Evolutionary conservation across 805 yeast species (phyloP), one percentile per base, ranked within the genome.

Genomic region (Kodamaea neixiangensis): DNA sequence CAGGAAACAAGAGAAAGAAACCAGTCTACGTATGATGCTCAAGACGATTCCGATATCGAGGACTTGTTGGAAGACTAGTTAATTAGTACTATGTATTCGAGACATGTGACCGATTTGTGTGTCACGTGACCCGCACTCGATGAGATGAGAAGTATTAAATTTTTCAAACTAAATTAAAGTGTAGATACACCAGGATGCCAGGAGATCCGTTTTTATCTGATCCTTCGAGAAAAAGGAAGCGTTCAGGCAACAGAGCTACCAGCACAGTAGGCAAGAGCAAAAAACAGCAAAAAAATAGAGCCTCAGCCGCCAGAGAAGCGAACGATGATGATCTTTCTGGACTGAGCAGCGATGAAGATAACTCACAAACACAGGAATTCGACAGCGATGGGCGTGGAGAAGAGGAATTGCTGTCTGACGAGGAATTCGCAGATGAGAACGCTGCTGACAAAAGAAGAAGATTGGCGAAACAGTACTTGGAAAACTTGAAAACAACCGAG

Each of bases 361-460:
- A 42, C 21, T 37, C 41, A 2, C 41, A 37, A 39, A 31, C 43
- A 73, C 71, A 44, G 10, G 62, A 66, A 1, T 58, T 55, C 22
- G 68, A 61, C 10, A 48, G 57, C 20, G 67, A 65, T 15, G 63
- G 47, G 4, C 75, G 68, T 18, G 79, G 73, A 37, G 75, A 71
- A n/a, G 66, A 64, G 9, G 69, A 63, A 31, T 54, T 79, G 18
- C 81, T 79, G 13, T 83, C 87, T 11, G 93, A 86, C 29, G 94
- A 85, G 57, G 96, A 86, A 58, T 82, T 83, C 56, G 82, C 74
- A 13, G 78, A 76, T 14, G 98, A 93, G 68, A 81, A 82, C 44
- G 96, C 92, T 7, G 96, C 97, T 0, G 99, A 94, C 63, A 91
- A 89, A 69, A 82, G 99, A 69, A 82, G 99, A 70, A 77, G 98